A percentile compares a stretch with the other conserved stretches of the same genome.
Evolutionary conservation across 805 yeast genomes (phyloP).

Genomic region (Zygosaccharomyces lentus): DNA sequence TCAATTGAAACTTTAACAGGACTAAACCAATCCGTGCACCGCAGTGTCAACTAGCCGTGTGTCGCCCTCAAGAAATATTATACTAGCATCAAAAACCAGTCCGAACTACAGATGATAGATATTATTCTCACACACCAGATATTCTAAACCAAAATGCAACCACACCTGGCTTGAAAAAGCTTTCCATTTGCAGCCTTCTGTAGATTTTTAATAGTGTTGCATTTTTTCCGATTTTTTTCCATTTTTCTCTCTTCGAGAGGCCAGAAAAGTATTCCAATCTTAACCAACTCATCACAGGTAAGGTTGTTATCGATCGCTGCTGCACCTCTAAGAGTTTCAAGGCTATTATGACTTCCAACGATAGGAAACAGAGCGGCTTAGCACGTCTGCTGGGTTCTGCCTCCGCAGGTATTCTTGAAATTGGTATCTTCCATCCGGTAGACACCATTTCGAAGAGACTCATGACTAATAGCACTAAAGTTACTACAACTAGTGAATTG

Average conservation of each 20-base stretch:
- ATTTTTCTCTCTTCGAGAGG: background rate
- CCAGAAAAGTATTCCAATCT: background rate
- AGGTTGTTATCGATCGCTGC: slow-evolving; percentile 2
- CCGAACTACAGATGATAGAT: too few species aligned
- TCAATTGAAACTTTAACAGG: background rate
- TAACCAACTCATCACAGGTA: background rate
- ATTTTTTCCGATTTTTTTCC: background rate
- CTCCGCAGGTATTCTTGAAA: slow-evolving; percentile 94
- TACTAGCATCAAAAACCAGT: too few species aligned
- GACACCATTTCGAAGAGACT: slow-evolving; percentile 96
- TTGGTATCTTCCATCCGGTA: slow-evolving; percentile 96
- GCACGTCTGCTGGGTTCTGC: slow-evolving; percentile 97
- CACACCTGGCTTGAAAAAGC: background rate
- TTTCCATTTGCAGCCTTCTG: background rate
- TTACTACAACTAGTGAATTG: slow-evolving; percentile 59
- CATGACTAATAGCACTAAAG: slow-evolving; percentile 74
- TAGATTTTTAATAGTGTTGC: background rate
- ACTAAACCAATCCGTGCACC: background rate
- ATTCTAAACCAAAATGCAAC: background rate
- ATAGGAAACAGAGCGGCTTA: slow-evolving; percentile 76
- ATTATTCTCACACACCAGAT: too few species aligned
- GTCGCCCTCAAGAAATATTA: too few species aligned
- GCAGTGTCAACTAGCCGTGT: background rate
- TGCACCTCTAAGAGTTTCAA: background rate
- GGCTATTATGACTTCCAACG: slow-evolving; percentile 35